phyloP scores from a whole-genome alignment of 306 rosid genomes.

The Cajanus cajan region DNA sequence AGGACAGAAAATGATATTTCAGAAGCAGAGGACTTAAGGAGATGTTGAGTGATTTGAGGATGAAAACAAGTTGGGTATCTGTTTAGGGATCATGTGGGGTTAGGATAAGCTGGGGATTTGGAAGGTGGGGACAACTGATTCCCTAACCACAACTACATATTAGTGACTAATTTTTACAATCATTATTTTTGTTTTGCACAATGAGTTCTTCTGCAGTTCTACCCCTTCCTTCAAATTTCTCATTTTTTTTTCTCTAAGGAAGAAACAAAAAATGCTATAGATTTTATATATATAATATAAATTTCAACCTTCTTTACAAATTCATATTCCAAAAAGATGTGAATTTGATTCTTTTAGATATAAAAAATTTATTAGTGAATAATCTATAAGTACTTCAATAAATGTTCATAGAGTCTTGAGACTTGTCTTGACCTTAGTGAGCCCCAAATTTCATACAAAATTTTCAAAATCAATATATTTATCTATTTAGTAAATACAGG shows the following conservation, averaged over 20 bases:
- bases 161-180: neutral
- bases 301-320: neutral
- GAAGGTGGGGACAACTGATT: slow-evolving; percentile 62
- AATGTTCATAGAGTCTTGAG: no score
- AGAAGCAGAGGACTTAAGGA: slow-evolving; percentile 31
- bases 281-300: neutral
- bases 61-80: slow-evolving; percentile 52
- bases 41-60: slow-evolving; percentile 50
- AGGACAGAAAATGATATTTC: slow-evolving; percentile 52
- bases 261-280: neutral
- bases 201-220: neutral
- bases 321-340: no score
- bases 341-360: no score
- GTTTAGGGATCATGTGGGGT: slow-evolving; percentile 42
- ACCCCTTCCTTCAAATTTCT: neutral
- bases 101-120: slow-evolving; percentile 39
- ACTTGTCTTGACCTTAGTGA: no score
- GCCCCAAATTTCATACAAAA: no score
- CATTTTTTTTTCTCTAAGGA: neutral
- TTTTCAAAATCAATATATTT: no score
- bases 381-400: no score
- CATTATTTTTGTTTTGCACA: neutral
- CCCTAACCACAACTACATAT: slow-evolving; percentile 61
- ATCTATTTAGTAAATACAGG: no score
- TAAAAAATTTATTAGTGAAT: no score